Evolutionary conservation across 495 filamentous ascomycete genomes (phyloP).

Genomic region (Articulospora tetracladia): DNA sequence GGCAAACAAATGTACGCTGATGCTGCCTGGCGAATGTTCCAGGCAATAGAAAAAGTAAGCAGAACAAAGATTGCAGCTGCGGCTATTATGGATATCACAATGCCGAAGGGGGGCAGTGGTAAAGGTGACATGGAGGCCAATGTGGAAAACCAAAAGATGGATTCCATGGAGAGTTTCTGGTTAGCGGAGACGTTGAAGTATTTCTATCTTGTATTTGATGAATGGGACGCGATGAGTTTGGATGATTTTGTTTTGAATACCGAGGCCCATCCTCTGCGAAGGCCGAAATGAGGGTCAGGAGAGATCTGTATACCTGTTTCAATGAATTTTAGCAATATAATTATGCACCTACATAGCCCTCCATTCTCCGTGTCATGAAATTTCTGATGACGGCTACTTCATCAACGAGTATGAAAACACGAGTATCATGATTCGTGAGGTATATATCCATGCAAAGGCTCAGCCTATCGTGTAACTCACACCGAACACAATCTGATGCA

Average conservation of each 20-base stretch:
- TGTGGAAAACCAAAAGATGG: conserved; percentile 25
- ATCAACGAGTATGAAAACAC: too few species aligned
- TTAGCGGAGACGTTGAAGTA: conserved; percentile 77
- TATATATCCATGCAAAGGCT: too few species aligned
- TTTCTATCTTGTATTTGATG: conserved; percentile 72
- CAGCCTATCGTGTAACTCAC: too few species aligned
- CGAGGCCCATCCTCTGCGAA: conserved; percentile 53
- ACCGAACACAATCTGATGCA: too few species aligned
- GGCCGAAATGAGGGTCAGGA: conserved; percentile 18
- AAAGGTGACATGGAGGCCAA: conserved; percentile 28
- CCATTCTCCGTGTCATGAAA: too few species aligned
- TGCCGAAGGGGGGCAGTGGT: conserved; percentile 27
- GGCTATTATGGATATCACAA: conserved; percentile 41
- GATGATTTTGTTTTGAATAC: conserved; percentile 82
- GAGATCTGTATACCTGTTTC: too few species aligned
- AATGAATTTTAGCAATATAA: too few species aligned
- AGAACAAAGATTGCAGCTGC: conserved; percentile 42
- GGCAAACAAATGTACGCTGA: conserved; percentile 49
- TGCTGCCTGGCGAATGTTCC: conserved; percentile 61
- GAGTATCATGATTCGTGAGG: too few species aligned
- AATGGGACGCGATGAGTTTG: conserved; percentile 67
- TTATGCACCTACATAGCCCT: too few species aligned
- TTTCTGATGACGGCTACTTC: too few species aligned
- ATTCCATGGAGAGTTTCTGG: conserved; percentile 60
- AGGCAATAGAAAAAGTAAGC: conserved; percentile 38